These are phyloP conservation scores for Eruca vesicaria DNA, from an alignment of 441 rosid genomes.

Conservation along the genomic window DNA sequence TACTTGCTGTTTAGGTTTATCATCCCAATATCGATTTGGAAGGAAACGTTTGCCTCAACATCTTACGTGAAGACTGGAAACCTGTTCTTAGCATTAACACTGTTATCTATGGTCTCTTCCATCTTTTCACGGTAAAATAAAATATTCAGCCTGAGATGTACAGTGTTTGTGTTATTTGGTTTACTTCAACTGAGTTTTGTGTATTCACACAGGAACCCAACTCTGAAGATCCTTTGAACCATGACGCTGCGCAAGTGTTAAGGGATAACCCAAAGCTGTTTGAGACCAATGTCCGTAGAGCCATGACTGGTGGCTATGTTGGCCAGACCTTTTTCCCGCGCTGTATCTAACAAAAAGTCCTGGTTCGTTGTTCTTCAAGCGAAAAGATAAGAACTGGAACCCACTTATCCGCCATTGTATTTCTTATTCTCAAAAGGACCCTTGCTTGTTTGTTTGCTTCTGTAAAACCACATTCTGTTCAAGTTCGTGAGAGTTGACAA, in stretches of 20 bases:
- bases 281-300: slow-evolving; percentile 75
- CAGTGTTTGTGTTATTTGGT: background rate
- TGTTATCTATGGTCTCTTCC: slow-evolving; percentile 85
- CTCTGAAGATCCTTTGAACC: slow-evolving; percentile 89
- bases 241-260: slow-evolving; percentile 83
- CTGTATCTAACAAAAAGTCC: slow-evolving; percentile 48
- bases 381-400: slow-evolving; percentile 18
- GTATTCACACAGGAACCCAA: slow-evolving; percentile 69
- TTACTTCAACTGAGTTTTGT: background rate
- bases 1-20: slow-evolving; percentile 17
- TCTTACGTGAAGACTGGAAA: slow-evolving; percentile 96
- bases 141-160: too few relatives aligned
- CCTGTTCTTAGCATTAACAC: slow-evolving; percentile 92
- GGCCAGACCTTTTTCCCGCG: slow-evolving; percentile 73
- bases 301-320: slow-evolving; percentile 84
- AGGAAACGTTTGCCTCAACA: too few relatives aligned
- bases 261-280: slow-evolving; percentile 82
- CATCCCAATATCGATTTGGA: too few relatives aligned
- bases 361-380: slow-evolving; percentile 25
- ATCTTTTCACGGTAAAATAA: slow-evolving; percentile 82
- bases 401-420: slow-evolving; percentile 23
- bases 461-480: slow-evolving; percentile 20
- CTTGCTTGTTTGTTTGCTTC: slow-evolving; percentile 15
- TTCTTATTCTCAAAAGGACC: slow-evolving; percentile 6
- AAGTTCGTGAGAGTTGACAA: background rate